phyloP scores from a whole-genome alignment of 2,329 filamentous ascomycete genomes.

The Lasiodiplodia sp. region DNA sequence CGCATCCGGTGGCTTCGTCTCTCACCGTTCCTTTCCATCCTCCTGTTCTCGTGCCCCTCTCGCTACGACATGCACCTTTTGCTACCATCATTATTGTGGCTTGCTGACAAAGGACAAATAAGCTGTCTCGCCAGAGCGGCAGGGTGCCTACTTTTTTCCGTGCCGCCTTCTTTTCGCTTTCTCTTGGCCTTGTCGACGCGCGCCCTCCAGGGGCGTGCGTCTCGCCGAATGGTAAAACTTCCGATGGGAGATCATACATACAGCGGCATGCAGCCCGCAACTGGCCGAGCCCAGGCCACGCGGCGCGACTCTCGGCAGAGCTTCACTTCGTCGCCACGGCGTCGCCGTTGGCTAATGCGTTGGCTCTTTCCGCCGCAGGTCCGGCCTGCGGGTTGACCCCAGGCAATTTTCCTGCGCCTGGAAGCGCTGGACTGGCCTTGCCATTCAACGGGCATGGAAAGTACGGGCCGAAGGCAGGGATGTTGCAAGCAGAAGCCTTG shows the following conservation, averaged over 20 bases:
- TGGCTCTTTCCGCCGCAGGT: not conserved
- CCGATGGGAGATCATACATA: not conserved
- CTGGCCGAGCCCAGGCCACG: not conserved
- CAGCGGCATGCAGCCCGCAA: not conserved
- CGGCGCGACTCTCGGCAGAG: constrained; percentile 1
- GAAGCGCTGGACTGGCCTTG: not conserved
- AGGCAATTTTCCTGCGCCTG: not conserved
- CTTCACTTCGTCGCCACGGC: constrained; percentile 4
- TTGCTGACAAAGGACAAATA: not conserved
- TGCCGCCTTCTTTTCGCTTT: constrained; percentile 3
- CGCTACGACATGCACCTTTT: constrained; percentile 3
- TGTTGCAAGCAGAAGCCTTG: not conserved
- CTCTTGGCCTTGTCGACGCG: not conserved
- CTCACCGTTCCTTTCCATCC: not conserved
- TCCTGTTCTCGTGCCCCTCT: not conserved
- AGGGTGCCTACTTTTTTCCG: not conserved
- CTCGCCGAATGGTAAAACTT: constrained; percentile 2
- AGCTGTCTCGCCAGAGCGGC: not conserved
- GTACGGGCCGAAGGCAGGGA: not conserved
- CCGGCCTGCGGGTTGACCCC: not conserved
- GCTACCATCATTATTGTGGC: not conserved
- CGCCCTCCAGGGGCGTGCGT: not conserved
- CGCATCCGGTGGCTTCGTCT: not conserved
- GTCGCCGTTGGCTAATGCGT: not conserved
- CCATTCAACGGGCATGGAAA: not conserved